Evolutionary conservation across 139 green algal species (phyloP).

Genomic region (Coccomyxa sp.): DNA sequence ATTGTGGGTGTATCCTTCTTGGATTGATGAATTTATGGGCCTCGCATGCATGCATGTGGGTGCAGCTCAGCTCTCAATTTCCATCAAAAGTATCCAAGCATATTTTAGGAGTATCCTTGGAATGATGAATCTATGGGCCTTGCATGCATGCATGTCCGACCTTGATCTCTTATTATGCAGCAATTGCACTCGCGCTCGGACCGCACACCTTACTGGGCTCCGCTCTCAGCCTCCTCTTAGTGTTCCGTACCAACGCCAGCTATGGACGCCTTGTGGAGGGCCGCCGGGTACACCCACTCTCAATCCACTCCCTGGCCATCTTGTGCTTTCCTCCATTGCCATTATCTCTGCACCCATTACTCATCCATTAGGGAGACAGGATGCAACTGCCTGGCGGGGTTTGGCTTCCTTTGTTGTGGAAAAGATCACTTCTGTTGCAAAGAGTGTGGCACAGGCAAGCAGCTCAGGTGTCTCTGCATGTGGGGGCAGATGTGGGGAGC

Average conservation of each 20-base stretch:
- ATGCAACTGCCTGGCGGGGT: not conserved
- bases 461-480: not conserved
- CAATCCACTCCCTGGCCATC: not conserved
- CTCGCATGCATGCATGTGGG: not conserved
- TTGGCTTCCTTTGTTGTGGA: not conserved
- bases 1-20: not conserved
- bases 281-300: not conserved
- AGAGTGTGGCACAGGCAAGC: not conserved
- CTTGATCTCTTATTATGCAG: not conserved
- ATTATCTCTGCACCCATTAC: not conserved
- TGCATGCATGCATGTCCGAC: not conserved
- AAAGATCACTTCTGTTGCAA: not conserved
- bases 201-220: not conserved
- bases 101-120: not conserved
- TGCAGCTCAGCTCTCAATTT: not conserved
- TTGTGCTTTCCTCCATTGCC: not conserved
- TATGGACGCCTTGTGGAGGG: slow-evolving; percentile 51
- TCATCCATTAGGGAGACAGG: not conserved
- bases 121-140: not conserved
- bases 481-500: slow-evolving; percentile 29
- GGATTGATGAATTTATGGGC: not conserved
- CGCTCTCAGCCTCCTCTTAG: slow-evolving; percentile 47
- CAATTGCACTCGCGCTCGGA: not conserved
- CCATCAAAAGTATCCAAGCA: not conserved
- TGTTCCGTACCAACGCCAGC: slow-evolving; percentile 64